Conservation (phyloP, 495 filamentous ascomycete species). For the Tuber borchii region DNA sequence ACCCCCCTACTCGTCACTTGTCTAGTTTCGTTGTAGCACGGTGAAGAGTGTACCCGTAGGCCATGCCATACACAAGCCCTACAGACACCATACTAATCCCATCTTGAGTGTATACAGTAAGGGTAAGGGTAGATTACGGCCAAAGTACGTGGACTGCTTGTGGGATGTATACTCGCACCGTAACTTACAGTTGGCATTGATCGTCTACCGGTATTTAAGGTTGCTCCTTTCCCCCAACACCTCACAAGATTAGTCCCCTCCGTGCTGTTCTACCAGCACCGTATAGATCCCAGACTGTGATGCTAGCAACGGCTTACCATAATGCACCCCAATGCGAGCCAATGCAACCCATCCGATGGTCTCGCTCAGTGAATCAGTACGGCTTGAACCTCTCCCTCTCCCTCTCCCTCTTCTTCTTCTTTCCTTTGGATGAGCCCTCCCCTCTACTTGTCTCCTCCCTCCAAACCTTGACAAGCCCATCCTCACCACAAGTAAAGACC, state of each 20-base stretch:
- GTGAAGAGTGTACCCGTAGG: no score
- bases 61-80: background rate
- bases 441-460: slow-evolving; percentile 27
- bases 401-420: slow-evolving; percentile 25
- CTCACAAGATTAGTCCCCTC: background rate
- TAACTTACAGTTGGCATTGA: background rate
- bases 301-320: background rate
- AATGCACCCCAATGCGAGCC: background rate
- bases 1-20: no score
- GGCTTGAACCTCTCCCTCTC: slow-evolving; percentile 27
- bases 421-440: slow-evolving; percentile 1
- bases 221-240: background rate
- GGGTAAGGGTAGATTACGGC: background rate
- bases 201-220: background rate
- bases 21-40: no score
- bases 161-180: background rate
- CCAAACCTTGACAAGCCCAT: slow-evolving; percentile 67
- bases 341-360: background rate
- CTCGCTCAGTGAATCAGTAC: slow-evolving; percentile 16
- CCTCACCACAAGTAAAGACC: slow-evolving; percentile 73
- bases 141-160: background rate
- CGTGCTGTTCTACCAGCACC: no score
- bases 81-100: background rate
- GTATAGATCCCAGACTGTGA: background rate
- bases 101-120: background rate